Conservation (phyloP, 208 protist species). For the Acanthamoeba triangularis region DNA sequence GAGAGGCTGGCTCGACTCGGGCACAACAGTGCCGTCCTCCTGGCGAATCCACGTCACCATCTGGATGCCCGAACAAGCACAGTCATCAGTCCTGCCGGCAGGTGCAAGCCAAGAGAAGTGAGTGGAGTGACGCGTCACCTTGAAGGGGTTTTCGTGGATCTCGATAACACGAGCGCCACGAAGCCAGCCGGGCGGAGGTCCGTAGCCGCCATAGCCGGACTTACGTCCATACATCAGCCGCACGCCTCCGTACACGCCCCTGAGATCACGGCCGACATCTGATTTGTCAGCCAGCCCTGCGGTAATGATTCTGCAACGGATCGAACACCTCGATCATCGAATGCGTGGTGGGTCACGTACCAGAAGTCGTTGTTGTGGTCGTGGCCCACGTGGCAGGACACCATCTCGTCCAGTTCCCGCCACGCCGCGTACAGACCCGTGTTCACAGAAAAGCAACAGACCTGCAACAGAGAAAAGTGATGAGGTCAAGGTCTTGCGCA, state of each 20-base stretch:
- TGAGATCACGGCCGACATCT: neutral
- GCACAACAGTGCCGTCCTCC: neutral
- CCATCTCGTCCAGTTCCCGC: neutral
- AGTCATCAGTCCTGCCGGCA: neutral
- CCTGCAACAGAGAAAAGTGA: neutral
- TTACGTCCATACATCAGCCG: slow-evolving; percentile 8
- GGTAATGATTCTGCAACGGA: no score
- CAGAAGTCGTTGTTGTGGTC: slow-evolving; percentile 24
- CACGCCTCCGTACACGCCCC: neutral
- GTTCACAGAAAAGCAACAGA: neutral
- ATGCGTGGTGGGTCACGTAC: no score
- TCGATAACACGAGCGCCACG: slow-evolving; percentile 9
- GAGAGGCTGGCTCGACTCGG: neutral
- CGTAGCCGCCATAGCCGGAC: slow-evolving; percentile 30
- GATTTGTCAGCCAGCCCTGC: neutral
- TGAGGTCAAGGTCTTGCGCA: neutral
- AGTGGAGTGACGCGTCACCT: no score
- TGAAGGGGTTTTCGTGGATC: neutral
- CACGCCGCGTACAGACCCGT: neutral
- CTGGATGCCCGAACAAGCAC: neutral
- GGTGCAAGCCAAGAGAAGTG: neutral
- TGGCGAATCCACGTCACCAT: slow-evolving; percentile 39
- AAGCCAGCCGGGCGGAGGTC: slow-evolving; percentile 29
- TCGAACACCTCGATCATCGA: no score
- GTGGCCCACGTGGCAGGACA: neutral